Evolutionary conservation across 331 rosid genomes (phyloP).

Genomic region (Acacia concinna): DNA sequence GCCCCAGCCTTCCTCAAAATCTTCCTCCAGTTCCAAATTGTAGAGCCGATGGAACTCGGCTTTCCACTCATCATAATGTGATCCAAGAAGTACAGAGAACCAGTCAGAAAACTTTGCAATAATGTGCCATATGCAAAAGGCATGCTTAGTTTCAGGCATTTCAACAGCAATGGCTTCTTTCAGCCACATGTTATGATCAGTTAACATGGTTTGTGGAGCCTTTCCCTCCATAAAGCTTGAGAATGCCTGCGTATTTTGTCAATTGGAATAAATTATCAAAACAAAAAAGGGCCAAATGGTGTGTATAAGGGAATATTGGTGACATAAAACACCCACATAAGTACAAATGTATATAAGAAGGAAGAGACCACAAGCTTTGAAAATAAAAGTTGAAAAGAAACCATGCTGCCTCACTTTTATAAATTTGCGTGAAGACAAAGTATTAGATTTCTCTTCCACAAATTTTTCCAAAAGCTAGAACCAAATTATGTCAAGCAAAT

Average conservation of each 20-base stretch:
- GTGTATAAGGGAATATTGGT: constrained; percentile 5
- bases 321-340: constrained; percentile 10
- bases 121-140: constrained; percentile 84
- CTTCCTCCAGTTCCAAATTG: constrained; percentile 62
- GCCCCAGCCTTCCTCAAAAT: constrained; percentile 76
- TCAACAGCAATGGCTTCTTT: constrained; percentile 76
- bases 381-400: background rate
- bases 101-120: constrained; percentile 81
- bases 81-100: constrained; percentile 70
- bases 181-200: constrained; percentile 88
- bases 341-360: background rate
- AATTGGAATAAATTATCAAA: too few relatives aligned
- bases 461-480: constrained; percentile 9
- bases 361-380: constrained; percentile 10
- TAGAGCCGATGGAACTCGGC: constrained; percentile 74
- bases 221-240: constrained; percentile 79
- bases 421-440: too few relatives aligned
- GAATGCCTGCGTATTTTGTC: constrained; percentile 53
- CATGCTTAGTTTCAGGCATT: constrained; percentile 69
- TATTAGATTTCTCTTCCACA: background rate
- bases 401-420: background rate
- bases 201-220: constrained; percentile 74
- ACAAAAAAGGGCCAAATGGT: constrained; percentile 19
- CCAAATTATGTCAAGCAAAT: background rate
- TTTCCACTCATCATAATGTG: constrained; percentile 83